phyloP scores from a whole-genome alignment of 1,284 basidiomycete genomes.

The Microbotryum saponariae region DNA sequence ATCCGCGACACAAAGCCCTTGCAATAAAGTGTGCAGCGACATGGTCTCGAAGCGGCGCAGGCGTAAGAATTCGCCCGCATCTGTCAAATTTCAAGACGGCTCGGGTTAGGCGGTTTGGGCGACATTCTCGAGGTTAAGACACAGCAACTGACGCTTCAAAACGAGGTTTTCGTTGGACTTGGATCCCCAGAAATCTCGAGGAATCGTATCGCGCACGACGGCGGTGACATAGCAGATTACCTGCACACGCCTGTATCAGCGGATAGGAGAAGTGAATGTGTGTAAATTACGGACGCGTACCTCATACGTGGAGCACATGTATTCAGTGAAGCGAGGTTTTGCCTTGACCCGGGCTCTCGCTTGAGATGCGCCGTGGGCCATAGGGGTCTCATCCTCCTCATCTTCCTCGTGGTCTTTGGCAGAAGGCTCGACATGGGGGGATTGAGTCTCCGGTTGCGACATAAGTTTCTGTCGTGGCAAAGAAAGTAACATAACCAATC shows the following conservation, averaged over 20 bases:
- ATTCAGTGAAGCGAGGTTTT: constrained; percentile 73
- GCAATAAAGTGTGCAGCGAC: constrained; percentile 69
- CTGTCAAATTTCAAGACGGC: background rate
- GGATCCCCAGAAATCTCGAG: constrained; percentile 70
- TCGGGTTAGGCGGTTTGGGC: background rate
- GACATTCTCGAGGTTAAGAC: background rate
- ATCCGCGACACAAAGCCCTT: constrained; percentile 65
- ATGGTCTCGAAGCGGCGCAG: constrained; percentile 72
- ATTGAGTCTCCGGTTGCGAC: constrained; percentile 19
- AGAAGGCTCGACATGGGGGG: background rate
- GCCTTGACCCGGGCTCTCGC: constrained; percentile 45
- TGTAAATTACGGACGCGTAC: constrained; percentile 40
- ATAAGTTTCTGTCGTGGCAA: constrained; percentile 9
- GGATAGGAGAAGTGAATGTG: background rate
- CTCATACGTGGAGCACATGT: constrained; percentile 57
- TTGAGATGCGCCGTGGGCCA: constrained; percentile 47
- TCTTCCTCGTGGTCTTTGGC: constrained; percentile 16
- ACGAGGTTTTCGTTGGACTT: constrained; percentile 59
- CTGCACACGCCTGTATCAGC: constrained; percentile 48
- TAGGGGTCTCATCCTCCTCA: constrained; percentile 33
- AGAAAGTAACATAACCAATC: background rate
- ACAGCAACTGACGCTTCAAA: constrained; percentile 51
- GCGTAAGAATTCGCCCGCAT: constrained; percentile 50
- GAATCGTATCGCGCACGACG: constrained; percentile 63
- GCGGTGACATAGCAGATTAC: constrained; percentile 61